Evolutionary conservation across 768 basidiomycete genomes (phyloP), one percentile per base, ranked within the genome.

Genomic region (Psilocybe sp.): DNA sequence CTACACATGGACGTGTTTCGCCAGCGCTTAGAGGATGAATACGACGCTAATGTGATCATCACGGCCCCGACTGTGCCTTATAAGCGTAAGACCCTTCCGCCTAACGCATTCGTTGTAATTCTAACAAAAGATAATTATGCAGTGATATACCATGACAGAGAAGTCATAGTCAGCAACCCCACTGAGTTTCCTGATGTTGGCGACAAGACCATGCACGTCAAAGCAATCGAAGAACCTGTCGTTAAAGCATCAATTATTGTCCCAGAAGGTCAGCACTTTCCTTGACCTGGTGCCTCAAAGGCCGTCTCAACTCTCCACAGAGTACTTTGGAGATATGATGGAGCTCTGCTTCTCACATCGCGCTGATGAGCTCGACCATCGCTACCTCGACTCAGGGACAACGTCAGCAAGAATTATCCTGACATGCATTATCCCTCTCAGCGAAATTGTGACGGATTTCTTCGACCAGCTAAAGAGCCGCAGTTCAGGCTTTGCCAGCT

Each of bases 11-110:
- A 96, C 59, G 89, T 95, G 35, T 92, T 93, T 68, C 86, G 94
- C 16, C 97, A 99, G 64, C 81, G 97, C 12, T 74, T 99, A 3
- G 97, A 98, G 67, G 97, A 99, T 59, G 97, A 99, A 65, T 93
- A 97, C 58, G 85, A 92, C 50, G 90, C 94, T 31, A 93, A 89
- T 60, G 85, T 98, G 50, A 93, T 98, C 58, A 81, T 98, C 48
- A 99, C 97, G 10, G 89, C 94, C 3, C 97, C 97, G 1, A 94
- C 94, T 2, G 96, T 98, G 15, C 94, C 96, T 20, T 94, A 93
- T 67, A 89, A 92, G 74, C 69, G 94, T 90, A 46, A 50, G 69
- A 54, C 40, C 34, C 42, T 40, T 50, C 47, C 15, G n/a, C 56
- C 15, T 11, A 35, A 33, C 44, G 31, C 43, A 16, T 12, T 20